These are phyloP conservation scores for Chrysosphaeria jannelii DNA, from an alignment of 2,329 filamentous ascomycete genomes.

Conservation along the genomic window DNA sequence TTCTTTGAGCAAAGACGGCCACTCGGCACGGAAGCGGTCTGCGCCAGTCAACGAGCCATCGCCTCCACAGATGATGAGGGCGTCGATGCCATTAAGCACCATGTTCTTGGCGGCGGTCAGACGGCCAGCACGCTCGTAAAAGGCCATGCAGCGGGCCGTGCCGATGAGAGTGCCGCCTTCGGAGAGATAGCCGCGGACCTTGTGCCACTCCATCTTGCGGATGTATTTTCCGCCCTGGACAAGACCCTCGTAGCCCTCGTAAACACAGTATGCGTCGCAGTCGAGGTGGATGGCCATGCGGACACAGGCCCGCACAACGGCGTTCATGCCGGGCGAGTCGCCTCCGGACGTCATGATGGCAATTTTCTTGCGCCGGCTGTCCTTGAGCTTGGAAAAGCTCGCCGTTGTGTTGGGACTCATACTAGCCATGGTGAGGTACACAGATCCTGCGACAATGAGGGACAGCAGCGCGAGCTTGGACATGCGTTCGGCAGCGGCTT, in stretches of 20 bases:
- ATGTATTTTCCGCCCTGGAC: slow-evolving; percentile 76
- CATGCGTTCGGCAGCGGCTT: too few species aligned
- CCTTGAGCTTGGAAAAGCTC: too few species aligned
- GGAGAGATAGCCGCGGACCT: slow-evolving; percentile 79
- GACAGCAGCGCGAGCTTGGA: slow-evolving; percentile 1
- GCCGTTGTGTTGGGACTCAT: not conserved
- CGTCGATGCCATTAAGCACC: slow-evolving; percentile 76
- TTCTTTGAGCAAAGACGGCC: slow-evolving; percentile 67
- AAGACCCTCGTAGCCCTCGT: slow-evolving; percentile 88
- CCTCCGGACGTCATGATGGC: slow-evolving; percentile 86
- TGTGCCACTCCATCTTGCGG: slow-evolving; percentile 64
- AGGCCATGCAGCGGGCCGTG: slow-evolving; percentile 74
- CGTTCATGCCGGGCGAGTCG: slow-evolving; percentile 88
- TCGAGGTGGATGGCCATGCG: slow-evolving; percentile 68
- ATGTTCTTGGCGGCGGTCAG: slow-evolving; percentile 78
- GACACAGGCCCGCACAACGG: slow-evolving; percentile 64
- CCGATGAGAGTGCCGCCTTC: slow-evolving; percentile 91
- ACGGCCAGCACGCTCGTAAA: slow-evolving; percentile 67
- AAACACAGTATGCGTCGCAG: slow-evolving; percentile 53
- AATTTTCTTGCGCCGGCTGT: slow-evolving; percentile 45
- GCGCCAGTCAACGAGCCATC: slow-evolving; percentile 90
- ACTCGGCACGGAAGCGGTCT: slow-evolving; percentile 75
- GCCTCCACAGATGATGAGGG: slow-evolving; percentile 85
- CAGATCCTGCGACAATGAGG: slow-evolving; percentile 1
- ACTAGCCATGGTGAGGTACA: slow-evolving; percentile 2